Base-by-base conservation (phyloP, 805 yeast species). In the Maudiozyma turicensis region DNA sequence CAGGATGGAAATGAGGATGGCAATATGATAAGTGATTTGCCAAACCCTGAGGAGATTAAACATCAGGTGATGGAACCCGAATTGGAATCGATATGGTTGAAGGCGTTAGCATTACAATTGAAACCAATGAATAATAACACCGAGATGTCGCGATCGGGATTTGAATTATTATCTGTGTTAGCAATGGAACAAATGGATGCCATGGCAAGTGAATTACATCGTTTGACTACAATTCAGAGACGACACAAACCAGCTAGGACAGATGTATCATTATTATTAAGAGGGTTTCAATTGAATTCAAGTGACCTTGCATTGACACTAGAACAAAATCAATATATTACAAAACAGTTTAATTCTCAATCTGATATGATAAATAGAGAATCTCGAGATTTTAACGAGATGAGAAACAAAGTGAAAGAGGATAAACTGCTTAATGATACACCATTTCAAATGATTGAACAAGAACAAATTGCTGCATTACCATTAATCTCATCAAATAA, bases 191-290 rank as follows among this genome's bases (percentile, higher is more conserved):
- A 70, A 48, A 55, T 76, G 45, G 59, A 68, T 42, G 66, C 68
- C 13, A 48, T 81, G 48, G 58, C 73, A 8, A 53, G 58, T 2
- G 64, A 72, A 31, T 56, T 84, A 29, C 78, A 76, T 44, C 73
- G 73, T 51, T 63, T 77, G 34, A 72, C 81, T 3, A 80, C 79
- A 49, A 63, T 76, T 1, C 90, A 84, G 61, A 69, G 91, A 55
- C 72, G 89, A 46, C 67, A 71, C 15, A 60, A 61, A n/a, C 80
- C 84, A 1, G 69, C 83, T 0, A 66, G 73, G 15, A 67, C 66
- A 31, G 90, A 84, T 61, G 48, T 81, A 9, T 62, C 65, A 26
- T 55, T 79, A 46, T 60, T 80, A 45, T 54, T 78, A 1, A 61
- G 66, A 35, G 71, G 74, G 9, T 76, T 74, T 34, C 61, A 68